Evolutionary conservation across 2,329 filamentous ascomycete species (phyloP), one percentile per base, ranked within the genome.

Genomic region (Cercospora sp.): DNA sequence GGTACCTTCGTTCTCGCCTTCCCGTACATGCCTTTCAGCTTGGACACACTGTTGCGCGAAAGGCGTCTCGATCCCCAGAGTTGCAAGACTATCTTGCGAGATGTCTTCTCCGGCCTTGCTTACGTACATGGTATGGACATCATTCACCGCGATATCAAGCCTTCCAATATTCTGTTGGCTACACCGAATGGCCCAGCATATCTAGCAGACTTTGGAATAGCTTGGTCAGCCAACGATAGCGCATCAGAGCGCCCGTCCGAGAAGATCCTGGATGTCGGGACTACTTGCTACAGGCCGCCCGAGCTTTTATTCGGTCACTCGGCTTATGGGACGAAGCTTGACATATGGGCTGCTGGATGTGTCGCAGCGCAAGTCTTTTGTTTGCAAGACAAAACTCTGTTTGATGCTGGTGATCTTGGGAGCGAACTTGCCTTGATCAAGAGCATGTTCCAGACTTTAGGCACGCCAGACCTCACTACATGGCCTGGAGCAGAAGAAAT

Each of bases 221-320:
- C 94, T 8, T 97, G 93, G 93, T 88, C 90, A 72, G 87, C 90
- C 2, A 79, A 84, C 10, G 80, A 83, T 23, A 71, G 79, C 5
- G 80, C 81, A 3, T 85, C 87, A 13, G 95, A 99, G 77, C 83
- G 87, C 1, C 76, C 83, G 8, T 78, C 87, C 64, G 75, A 84
- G 64, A 98, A 98, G 80, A 91, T 97, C 63, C 90, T 95, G 7
- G 96, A 99, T 77, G 91, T 99, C 28, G 95, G 95, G 39, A 98
- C 94, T 1, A 94, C 94, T 0, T 88, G 91, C 60, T 99, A 99
- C 80, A 89, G 96, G 20, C 87, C 94, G 0, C 95, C 95, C 0
- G 96, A 99, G 76, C 87, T 94, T 0, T 84, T 99, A 6, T 98
- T 99, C 77, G 95, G 93, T 0, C 86, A 94, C 78, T 88, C 85